A percentile compares a stretch with the other conserved stretches of the same genome.
phyloP scores from a whole-genome alignment of 176 grass and related monocot species.

The Musa schizocarpa region DNA sequence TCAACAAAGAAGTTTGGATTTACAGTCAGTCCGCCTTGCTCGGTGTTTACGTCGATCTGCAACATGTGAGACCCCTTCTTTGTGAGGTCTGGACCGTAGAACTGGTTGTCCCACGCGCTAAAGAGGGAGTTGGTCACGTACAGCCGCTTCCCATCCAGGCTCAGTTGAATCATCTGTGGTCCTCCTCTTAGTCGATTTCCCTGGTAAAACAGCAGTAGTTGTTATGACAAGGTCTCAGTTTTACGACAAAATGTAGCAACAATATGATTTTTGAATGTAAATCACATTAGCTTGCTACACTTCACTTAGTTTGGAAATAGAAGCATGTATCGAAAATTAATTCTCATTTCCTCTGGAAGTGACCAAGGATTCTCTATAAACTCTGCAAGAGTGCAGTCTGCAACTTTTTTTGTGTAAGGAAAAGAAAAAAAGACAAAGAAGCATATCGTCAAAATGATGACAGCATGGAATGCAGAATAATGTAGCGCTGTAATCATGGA shows the following conservation, averaged over 20 bases:
- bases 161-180: slow-evolving; percentile 91
- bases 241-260: background rate
- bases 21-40: slow-evolving; percentile 57
- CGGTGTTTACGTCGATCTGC: slow-evolving; percentile 71
- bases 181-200: slow-evolving; percentile 80
- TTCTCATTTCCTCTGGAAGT: too few species aligned
- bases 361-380: too few species aligned
- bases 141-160: slow-evolving; percentile 74
- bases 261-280: background rate
- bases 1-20: slow-evolving; percentile 89
- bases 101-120: slow-evolving; percentile 77
- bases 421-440: too few species aligned
- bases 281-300: too few species aligned
- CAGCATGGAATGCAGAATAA: too few species aligned
- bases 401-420: background rate
- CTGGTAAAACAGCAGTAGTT: slow-evolving; percentile 18
- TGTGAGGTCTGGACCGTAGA: slow-evolving; percentile 54
- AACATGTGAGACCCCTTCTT: slow-evolving; percentile 90
- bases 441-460: too few species aligned
- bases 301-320: too few species aligned
- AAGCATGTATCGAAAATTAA: too few species aligned
- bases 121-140: slow-evolving; percentile 96
- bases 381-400: background rate
- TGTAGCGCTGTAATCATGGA: background rate
- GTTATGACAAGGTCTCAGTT: background rate